Conservation (phyloP, 345 rosid genomes). For the Salix suchowensis region DNA sequence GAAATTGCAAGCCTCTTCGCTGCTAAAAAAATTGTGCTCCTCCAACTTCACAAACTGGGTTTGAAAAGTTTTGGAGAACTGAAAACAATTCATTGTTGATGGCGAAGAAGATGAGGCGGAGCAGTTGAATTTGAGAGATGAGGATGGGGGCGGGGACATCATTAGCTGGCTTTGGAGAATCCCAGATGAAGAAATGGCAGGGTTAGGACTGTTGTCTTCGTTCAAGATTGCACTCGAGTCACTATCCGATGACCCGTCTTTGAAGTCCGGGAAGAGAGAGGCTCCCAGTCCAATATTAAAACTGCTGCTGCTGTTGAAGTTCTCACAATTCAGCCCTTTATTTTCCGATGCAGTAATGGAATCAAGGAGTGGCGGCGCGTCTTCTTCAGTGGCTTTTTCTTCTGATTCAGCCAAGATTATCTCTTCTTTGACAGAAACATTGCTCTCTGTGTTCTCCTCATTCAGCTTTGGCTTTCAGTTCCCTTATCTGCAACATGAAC, state of each 20-base stretch:
- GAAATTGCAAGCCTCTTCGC: slow-evolving; percentile 73
- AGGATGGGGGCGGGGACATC: slow-evolving; percentile 22
- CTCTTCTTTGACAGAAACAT: slow-evolving; percentile 63
- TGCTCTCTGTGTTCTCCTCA: slow-evolving; percentile 55
- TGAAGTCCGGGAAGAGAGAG: slow-evolving; percentile 44
- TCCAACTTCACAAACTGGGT: slow-evolving; percentile 73
- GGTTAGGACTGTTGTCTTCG: slow-evolving; percentile 68
- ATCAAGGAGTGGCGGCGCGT: slow-evolving; percentile 16
- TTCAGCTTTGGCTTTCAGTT: slow-evolving; percentile 68
- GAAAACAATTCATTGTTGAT: slow-evolving; percentile 13
- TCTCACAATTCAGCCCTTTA: slow-evolving; percentile 36
- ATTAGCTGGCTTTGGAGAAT: slow-evolving; percentile 32
- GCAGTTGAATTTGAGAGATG: slow-evolving; percentile 13
- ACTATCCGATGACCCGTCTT: slow-evolving; percentile 84
- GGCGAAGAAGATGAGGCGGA: slow-evolving; percentile 20
- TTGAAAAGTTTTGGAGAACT: slow-evolving; percentile 22
- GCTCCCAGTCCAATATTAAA: slow-evolving; percentile 4
- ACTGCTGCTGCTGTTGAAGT: slow-evolving; percentile 28
- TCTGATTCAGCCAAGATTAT: slow-evolving; percentile 37
- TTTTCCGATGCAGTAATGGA: slow-evolving; percentile 31
- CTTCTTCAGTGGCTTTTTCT: slow-evolving; percentile 17
- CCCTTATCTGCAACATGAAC: slow-evolving; percentile 49
- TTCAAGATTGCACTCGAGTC: slow-evolving; percentile 82
- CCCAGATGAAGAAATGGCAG: slow-evolving; percentile 39
- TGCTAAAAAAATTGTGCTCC: slow-evolving; percentile 68